Evolutionary conservation across 179 eudicot genomes (phyloP).

Genomic region (Silene coronaria): DNA sequence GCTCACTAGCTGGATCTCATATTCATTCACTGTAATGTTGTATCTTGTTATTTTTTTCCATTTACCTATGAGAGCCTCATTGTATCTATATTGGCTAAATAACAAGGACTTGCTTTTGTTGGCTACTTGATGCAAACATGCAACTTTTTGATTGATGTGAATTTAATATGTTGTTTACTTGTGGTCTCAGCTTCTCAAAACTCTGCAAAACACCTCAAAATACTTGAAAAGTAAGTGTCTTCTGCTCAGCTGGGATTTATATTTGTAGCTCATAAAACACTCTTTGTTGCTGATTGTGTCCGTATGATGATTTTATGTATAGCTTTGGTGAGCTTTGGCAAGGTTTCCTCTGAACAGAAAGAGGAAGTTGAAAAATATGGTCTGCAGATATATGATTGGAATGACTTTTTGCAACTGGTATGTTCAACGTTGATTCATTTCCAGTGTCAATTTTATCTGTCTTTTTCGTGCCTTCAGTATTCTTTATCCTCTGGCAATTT

Average conservation of each 20-base stretch:
- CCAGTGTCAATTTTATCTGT: background rate
- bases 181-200: slow-evolving; percentile 67
- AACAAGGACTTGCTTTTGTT: background rate
- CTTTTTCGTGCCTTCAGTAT: background rate
- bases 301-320: slow-evolving; percentile 16
- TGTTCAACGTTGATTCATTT: slow-evolving; percentile 16
- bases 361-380: slow-evolving; percentile 64
- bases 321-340: slow-evolving; percentile 96
- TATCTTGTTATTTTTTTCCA: background rate
- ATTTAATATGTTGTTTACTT: background rate
- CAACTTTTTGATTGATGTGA: slow-evolving; percentile 5
- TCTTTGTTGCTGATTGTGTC: slow-evolving; percentile 9
- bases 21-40: background rate
- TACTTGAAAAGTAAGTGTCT: slow-evolving; percentile 69
- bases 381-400: slow-evolving; percentile 63
- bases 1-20: background rate
- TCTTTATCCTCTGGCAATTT: background rate
- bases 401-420: slow-evolving; percentile 80
- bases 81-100: background rate
- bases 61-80: background rate
- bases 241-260: background rate
- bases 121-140: background rate
- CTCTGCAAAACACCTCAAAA: slow-evolving; percentile 52
- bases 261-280: background rate
- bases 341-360: slow-evolving; percentile 58